Evolutionary conservation across 2,329 filamentous ascomycete genomes (phyloP).

Genomic region (Fusarium guadeloupense): DNA sequence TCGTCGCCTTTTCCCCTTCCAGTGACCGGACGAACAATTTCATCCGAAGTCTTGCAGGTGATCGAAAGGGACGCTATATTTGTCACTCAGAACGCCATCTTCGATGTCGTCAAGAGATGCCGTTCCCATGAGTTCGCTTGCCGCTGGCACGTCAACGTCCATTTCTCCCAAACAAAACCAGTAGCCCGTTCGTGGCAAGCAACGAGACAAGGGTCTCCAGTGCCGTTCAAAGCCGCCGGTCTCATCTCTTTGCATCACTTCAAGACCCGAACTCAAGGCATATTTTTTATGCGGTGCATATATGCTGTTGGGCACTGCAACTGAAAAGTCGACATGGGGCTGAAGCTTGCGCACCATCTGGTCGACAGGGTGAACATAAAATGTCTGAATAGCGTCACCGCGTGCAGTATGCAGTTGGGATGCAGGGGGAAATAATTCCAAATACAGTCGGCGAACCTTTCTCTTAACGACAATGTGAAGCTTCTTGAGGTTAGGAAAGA

Average conservation of each 20-base stretch:
- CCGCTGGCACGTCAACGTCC: too few species aligned
- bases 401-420: too few species aligned
- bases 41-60: too few species aligned
- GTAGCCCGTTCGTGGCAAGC: constrained; percentile 32
- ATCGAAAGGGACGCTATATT: too few species aligned
- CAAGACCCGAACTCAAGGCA: constrained; percentile 12
- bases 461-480: constrained; percentile 35
- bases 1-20: too few species aligned
- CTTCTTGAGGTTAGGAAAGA: constrained; percentile 20
- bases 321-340: constrained; percentile 27
- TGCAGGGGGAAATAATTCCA: too few species aligned
- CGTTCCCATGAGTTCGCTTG: too few species aligned
- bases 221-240: constrained; percentile 30
- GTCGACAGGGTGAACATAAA: constrained; percentile 24
- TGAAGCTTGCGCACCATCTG: constrained; percentile 31
- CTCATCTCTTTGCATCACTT: constrained; percentile 27
- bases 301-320: constrained; percentile 38
- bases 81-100: too few species aligned
- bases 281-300: constrained; percentile 28
- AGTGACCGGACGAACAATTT: too few species aligned
- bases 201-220: constrained; percentile 31
- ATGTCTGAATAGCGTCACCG: too few species aligned
- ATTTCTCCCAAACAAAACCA: constrained; percentile 42
- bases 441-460: too few species aligned
- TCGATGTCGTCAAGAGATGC: too few species aligned